phyloP scores from a whole-genome alignment of 306 rosid genomes.

The Pterocarpus macrocarpus region DNA sequence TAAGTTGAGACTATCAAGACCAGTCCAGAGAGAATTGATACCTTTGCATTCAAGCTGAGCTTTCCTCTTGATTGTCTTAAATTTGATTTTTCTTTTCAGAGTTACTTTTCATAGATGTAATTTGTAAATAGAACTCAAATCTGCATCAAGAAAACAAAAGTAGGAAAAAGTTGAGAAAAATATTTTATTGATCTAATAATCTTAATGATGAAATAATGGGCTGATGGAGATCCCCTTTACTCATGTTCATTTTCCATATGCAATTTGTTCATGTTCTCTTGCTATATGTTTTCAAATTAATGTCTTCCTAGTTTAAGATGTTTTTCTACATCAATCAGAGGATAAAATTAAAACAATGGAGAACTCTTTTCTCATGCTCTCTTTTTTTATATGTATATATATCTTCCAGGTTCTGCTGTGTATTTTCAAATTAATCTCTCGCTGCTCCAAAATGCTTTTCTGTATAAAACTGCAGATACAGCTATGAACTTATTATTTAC shows the following conservation, averaged over 20 bases:
- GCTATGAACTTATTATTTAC: conserved; percentile 40
- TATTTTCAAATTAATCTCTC: conserved; percentile 20
- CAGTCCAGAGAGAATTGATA: not conserved
- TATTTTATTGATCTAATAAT: conserved; percentile 4
- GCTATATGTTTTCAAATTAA: conserved; percentile 36
- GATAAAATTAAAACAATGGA: conserved; percentile 1
- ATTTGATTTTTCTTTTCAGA: not conserved
- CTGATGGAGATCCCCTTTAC: not conserved
- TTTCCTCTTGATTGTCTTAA: not conserved
- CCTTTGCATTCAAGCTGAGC: conserved; percentile 19
- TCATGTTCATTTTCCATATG: not conserved
- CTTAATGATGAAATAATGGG: not conserved
- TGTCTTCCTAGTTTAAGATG: not conserved
- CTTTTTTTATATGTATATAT: not conserved
- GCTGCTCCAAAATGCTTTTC: not conserved
- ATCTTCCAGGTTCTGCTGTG: not conserved
- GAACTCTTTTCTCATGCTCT: not conserved
- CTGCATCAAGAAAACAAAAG: conserved; percentile 5
- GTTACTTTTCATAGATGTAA: not conserved
- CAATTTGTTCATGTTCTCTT: not conserved
- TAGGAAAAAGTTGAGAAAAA: conserved; percentile 27
- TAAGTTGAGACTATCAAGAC: not conserved
- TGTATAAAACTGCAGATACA: conserved; percentile 14
- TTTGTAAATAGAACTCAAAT: not conserved
- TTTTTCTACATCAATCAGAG: not conserved